Percentiles rank a stretch among this genome's conserved stretches.
Conservation (phyloP, 2,329 filamentous ascomycete species). For the Juglanconis juglandina region DNA sequence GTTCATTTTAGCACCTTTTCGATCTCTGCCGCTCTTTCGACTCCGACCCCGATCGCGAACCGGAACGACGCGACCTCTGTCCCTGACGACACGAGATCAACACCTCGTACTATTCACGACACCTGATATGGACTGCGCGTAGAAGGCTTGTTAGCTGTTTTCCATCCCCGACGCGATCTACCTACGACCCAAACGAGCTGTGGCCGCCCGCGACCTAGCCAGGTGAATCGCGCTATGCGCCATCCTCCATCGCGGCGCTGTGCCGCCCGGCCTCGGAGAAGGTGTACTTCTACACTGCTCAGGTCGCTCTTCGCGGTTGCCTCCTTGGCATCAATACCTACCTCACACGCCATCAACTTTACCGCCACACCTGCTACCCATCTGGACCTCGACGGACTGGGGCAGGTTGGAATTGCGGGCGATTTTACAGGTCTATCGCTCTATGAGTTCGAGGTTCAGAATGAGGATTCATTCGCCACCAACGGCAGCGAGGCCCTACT, state of each 20-base stretch:
- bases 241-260: conserved; percentile 41
- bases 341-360: conserved; percentile 53
- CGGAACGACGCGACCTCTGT: background rate
- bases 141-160: background rate
- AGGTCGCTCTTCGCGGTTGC: conserved; percentile 28
- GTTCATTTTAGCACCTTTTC: background rate
- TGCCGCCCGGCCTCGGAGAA: conserved; percentile 34
- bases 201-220: background rate
- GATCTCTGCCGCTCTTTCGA: background rate
- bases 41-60: background rate
- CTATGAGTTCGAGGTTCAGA: conserved; percentile 81
- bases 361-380: conserved; percentile 63
- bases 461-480: conserved; percentile 59
- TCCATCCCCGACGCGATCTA: background rate
- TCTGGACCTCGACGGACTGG: conserved; percentile 74
- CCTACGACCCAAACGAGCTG: background rate
- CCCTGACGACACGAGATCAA: background rate
- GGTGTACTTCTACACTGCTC: conserved; percentile 21
- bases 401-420: conserved; percentile 79
- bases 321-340: conserved; percentile 36
- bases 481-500: conserved; percentile 83
- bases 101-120: background rate
- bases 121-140: conserved; percentile 17
- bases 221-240: conserved; percentile 41
- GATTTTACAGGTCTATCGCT: conserved; percentile 90